Evolutionary conservation across 1,284 basidiomycete genomes (phyloP).

Genomic region (Ceratobasidium sp.): DNA sequence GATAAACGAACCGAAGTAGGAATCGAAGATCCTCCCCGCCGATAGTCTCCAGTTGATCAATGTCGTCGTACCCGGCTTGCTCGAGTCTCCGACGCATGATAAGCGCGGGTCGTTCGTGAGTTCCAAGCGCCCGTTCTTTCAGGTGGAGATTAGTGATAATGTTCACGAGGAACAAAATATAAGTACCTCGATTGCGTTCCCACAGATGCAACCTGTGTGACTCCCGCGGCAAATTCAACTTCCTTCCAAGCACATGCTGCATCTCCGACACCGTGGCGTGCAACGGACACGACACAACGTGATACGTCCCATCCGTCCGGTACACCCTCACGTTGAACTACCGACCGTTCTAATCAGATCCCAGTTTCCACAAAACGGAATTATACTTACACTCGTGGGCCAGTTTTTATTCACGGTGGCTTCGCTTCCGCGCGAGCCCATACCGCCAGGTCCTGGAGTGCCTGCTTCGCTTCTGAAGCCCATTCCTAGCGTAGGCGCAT

Average conservation of each 20-base stretch:
- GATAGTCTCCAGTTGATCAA: conserved; percentile 83
- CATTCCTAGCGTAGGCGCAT: conserved; percentile 1
- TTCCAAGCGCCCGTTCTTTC: conserved; percentile 81
- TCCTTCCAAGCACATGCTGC: conserved; percentile 70
- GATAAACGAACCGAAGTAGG: conserved; percentile 87
- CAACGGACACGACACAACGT: conserved; percentile 73
- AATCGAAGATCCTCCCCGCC: conserved; percentile 87
- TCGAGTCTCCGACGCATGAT: conserved; percentile 87
- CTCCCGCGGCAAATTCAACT: conserved; percentile 59
- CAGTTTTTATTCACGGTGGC: conserved; percentile 13
- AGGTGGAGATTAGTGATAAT: conserved; percentile 16
- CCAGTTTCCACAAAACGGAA: background rate
- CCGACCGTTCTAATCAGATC: background rate
- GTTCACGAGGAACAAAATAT: conserved; percentile 40
- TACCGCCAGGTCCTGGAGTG: background rate
- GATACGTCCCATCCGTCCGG: conserved; percentile 77
- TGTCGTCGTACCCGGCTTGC: conserved; percentile 90
- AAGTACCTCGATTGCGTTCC: conserved; percentile 83
- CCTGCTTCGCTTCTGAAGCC: background rate
- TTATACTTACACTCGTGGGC: conserved; percentile 17
- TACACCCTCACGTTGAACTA: conserved; percentile 76
- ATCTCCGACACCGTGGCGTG: conserved; percentile 78
- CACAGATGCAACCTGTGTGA: conserved; percentile 83
- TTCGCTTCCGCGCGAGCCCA: conserved; percentile 13
- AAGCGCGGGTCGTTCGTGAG: conserved; percentile 85